Evolutionary conservation across 192 early-diverging fungal species (phyloP).

Genomic region (Mortierella hygrophila): DNA sequence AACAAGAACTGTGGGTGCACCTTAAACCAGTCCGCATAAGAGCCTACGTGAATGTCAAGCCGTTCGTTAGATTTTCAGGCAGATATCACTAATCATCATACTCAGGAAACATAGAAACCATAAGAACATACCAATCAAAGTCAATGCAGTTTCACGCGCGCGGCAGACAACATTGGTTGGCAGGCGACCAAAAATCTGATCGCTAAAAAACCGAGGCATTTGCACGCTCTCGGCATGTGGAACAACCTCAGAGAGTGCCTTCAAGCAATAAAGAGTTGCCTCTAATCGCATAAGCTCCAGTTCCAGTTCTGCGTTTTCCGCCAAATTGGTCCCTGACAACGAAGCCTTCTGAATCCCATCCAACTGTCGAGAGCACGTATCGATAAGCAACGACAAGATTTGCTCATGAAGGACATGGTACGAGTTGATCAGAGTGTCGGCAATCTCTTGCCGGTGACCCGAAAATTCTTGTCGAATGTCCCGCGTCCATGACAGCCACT

Average conservation of each 20-base stretch:
- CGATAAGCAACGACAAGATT: constrained; percentile 64
- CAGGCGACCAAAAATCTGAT: constrained; percentile 64
- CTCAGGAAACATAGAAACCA: neutral
- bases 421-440: constrained; percentile 76
- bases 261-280: constrained; percentile 74
- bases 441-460: constrained; percentile 78
- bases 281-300: constrained; percentile 58
- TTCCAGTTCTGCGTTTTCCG: constrained; percentile 30
- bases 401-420: constrained; percentile 75
- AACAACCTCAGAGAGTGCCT: constrained; percentile 75
- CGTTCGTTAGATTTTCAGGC: neutral
- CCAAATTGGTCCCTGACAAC: constrained; percentile 24
- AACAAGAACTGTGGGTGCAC: constrained; percentile 70
- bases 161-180: constrained; percentile 56
- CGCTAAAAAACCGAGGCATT: constrained; percentile 71
- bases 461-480: constrained; percentile 70
- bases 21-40: constrained; percentile 79
- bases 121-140: constrained; percentile 56
- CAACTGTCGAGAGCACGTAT: constrained; percentile 35
- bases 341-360: constrained; percentile 37
- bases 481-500: constrained; percentile 69
- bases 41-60: constrained; percentile 59
- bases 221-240: constrained; percentile 63
- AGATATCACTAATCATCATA: neutral
- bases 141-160: constrained; percentile 60